Percentiles rank a stretch among this genome's conserved stretches.
Conservation (phyloP, 2,329 filamentous ascomycete species). For the Colletotrichum melonis region DNA sequence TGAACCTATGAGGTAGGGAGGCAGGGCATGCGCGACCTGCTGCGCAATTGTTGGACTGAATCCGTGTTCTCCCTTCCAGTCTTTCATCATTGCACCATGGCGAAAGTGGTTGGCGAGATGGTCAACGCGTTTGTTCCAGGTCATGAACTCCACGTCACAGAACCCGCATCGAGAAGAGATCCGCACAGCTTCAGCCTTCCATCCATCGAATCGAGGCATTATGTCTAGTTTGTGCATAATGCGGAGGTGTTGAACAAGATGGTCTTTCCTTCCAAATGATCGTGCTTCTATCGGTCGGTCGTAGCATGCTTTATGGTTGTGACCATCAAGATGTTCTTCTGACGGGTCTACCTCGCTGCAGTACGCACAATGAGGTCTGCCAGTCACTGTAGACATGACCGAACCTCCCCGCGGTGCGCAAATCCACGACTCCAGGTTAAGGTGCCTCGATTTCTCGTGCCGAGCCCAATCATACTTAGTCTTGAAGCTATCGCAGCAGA, state of each 20-base stretch:
- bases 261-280: slow-evolving; percentile 43
- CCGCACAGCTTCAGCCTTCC: slow-evolving; percentile 38
- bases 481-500: slow-evolving; percentile 57
- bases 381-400: slow-evolving; percentile 36
- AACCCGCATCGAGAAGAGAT: no score
- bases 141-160: no score
- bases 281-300: slow-evolving; percentile 26
- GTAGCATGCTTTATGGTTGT: slow-evolving; percentile 39
- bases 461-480: slow-evolving; percentile 59
- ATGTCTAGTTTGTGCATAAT: slow-evolving; percentile 47
- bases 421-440: slow-evolving; percentile 58
- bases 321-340: slow-evolving; percentile 39
- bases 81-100: slow-evolving; percentile 41
- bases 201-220: slow-evolving; percentile 51
- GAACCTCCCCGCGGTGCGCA: slow-evolving; percentile 45
- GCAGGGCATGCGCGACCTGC: slow-evolving; percentile 39
- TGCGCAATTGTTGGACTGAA: slow-evolving; percentile 40
- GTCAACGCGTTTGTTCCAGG: slow-evolving; percentile 29
- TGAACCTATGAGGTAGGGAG: slow-evolving; percentile 41
- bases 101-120: slow-evolving; percentile 44
- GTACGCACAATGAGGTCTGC: slow-evolving; percentile 40
- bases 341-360: slow-evolving; percentile 39
- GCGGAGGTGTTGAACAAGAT: slow-evolving; percentile 45
- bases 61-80: slow-evolving; percentile 43
- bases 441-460: slow-evolving; percentile 61